These are phyloP conservation scores for Pythium insidiosum DNA, from an alignment of 352 stramenopile genomes.

Conservation along the genomic window DNA sequence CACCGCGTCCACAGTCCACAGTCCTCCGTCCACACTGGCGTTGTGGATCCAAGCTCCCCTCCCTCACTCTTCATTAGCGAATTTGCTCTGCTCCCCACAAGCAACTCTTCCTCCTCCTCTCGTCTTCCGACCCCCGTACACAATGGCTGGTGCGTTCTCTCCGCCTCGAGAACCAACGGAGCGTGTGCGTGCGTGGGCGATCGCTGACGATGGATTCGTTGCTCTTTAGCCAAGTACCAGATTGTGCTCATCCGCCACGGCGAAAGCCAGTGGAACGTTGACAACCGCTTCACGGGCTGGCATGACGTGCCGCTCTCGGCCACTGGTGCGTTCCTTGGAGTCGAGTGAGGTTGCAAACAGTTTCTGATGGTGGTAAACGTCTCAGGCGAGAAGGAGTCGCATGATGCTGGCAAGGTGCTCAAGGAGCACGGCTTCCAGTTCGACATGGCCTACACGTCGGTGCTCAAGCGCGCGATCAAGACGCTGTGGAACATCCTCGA, in stretches of 20 bases:
- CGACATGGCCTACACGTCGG: constrained; percentile 94
- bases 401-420: constrained; percentile 92
- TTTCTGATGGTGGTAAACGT: background rate
- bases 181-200: too few species aligned
- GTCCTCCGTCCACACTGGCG: too few species aligned
- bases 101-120: too few species aligned
- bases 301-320: constrained; percentile 92
- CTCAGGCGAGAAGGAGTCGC: constrained; percentile 85
- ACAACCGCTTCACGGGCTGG: constrained; percentile 99
- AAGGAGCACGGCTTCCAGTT: constrained; percentile 90
- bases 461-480: constrained; percentile 97
- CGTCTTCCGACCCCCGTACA: too few species aligned
- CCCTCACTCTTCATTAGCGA: too few species aligned
- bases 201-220: too few species aligned
- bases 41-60: too few species aligned
- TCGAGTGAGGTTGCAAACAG: background rate
- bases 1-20: too few species aligned
- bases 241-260: constrained; percentile 92
- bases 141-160: too few species aligned
- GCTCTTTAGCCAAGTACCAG: constrained; percentile 82
- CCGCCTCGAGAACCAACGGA: too few species aligned
- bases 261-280: constrained; percentile 97
- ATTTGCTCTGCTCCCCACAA: too few species aligned
- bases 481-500: constrained; percentile 97
- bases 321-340: constrained; percentile 40